phyloP scores from a whole-genome alignment of 2,329 filamentous ascomycete species.

The Beauveria sp. region DNA sequence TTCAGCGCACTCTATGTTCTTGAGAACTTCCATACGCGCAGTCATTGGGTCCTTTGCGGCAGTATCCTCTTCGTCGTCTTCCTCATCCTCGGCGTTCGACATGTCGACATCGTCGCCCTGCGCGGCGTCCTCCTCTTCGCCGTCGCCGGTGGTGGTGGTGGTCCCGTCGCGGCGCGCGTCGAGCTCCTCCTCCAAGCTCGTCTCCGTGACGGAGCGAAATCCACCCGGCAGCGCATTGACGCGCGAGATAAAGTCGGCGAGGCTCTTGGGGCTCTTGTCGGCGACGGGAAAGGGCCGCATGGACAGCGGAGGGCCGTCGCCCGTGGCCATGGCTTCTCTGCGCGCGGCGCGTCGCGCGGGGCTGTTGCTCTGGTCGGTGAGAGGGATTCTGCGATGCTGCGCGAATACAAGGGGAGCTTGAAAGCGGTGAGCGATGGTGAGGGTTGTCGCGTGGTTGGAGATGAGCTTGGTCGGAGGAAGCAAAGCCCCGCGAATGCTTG shows the following conservation, averaged over 20 bases:
- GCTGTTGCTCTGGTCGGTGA: too few species aligned
- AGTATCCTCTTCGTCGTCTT: slow-evolving; percentile 35
- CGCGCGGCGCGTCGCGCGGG: too few species aligned
- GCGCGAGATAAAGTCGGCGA: slow-evolving; percentile 71
- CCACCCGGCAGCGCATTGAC: slow-evolving; percentile 72
- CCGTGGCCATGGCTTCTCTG: slow-evolving; percentile 21
- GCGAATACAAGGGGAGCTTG: too few species aligned
- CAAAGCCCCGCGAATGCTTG: background rate
- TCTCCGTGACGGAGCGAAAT: slow-evolving; percentile 73
- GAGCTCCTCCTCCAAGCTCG: slow-evolving; percentile 63
- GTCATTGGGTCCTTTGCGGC: slow-evolving; percentile 38
- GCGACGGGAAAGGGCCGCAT: slow-evolving; percentile 40
- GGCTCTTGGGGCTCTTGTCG: slow-evolving; percentile 49
- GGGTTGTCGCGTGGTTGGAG: background rate
- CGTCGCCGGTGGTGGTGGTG: slow-evolving; percentile 20
- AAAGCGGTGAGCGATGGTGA: background rate
- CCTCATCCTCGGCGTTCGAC: slow-evolving; percentile 36
- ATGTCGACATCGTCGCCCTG: slow-evolving; percentile 40
- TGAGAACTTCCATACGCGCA: slow-evolving; percentile 51
- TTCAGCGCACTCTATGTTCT: slow-evolving; percentile 43
- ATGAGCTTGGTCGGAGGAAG: background rate
- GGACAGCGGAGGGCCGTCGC: slow-evolving; percentile 28
- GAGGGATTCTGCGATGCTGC: too few species aligned
- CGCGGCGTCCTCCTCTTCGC: slow-evolving; percentile 35
- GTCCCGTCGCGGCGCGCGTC: slow-evolving; percentile 27